Percentiles rank a stretch among this genome's conserved stretches.
Conservation (phyloP, 352 stramenopile species). For the Phytophthora sp. region DNA sequence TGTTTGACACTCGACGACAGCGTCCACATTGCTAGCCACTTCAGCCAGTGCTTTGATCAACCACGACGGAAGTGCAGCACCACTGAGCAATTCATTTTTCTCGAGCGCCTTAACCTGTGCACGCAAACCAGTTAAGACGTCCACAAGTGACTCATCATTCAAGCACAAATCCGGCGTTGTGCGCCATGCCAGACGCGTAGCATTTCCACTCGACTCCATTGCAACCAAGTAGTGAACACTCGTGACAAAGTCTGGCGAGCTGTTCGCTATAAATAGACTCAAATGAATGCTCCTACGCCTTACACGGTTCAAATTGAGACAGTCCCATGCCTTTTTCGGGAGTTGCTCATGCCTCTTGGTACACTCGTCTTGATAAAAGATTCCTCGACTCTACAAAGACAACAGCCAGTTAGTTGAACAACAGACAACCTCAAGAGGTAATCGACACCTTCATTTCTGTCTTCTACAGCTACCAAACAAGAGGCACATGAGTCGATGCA, state of each 20-base stretch:
- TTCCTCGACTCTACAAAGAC: not conserved
- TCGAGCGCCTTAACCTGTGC: slow-evolving; percentile 71
- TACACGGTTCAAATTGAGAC: slow-evolving; percentile 2
- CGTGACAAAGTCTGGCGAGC: not conserved
- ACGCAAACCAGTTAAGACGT: slow-evolving; percentile 76
- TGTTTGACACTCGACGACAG: slow-evolving; percentile 79
- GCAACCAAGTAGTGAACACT: not conserved
- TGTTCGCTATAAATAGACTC: slow-evolving; percentile 2
- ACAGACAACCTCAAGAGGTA: slow-evolving; percentile 12
- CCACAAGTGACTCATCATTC: slow-evolving; percentile 81
- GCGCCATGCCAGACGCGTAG: slow-evolving; percentile 65
- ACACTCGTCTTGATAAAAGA: not conserved
- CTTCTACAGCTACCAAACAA: slow-evolving; percentile 23
- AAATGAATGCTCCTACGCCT: too few relatives aligned
- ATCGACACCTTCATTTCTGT: slow-evolving; percentile 37
- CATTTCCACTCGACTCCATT: slow-evolving; percentile 50
- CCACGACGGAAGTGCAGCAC: slow-evolving; percentile 69
- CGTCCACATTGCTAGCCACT: slow-evolving; percentile 82
- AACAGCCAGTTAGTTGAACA: slow-evolving; percentile 5
- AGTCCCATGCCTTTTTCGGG: slow-evolving; percentile 6
- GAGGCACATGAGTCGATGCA: slow-evolving; percentile 17
- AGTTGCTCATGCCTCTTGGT: not conserved
- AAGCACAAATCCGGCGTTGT: slow-evolving; percentile 73
- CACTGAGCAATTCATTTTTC: slow-evolving; percentile 80
- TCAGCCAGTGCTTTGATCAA: slow-evolving; percentile 75